Conservation (phyloP, 163 green algal species). For the Volvox carteri region DNA sequence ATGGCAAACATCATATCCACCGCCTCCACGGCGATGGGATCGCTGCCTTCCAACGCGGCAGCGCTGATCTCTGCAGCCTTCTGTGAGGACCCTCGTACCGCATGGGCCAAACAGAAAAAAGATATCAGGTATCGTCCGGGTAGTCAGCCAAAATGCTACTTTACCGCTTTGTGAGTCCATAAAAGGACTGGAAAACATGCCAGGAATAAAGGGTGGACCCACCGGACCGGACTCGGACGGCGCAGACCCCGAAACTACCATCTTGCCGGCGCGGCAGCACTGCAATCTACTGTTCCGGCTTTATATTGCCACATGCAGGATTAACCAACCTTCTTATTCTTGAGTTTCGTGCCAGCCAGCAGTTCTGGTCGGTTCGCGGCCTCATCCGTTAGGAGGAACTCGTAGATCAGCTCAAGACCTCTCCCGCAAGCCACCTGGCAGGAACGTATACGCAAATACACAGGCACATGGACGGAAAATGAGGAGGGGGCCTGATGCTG, state of each 20-base stretch:
- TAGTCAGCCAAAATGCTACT: too few relatives aligned
- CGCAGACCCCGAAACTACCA: too few relatives aligned
- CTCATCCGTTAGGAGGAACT: conserved; percentile 88
- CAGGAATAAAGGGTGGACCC: too few relatives aligned
- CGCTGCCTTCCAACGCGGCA: conserved; percentile 73
- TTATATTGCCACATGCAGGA: neutral
- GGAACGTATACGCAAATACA: neutral
- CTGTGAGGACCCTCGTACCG: too few relatives aligned
- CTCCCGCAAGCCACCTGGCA: conserved; percentile 87
- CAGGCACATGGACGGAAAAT: neutral
- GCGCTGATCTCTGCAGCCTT: conserved; percentile 77
- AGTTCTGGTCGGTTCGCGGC: conserved; percentile 59
- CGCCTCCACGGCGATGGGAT: conserved; percentile 82
- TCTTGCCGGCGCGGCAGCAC: too few relatives aligned
- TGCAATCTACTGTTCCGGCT: too few relatives aligned
- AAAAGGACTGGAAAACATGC: too few relatives aligned
- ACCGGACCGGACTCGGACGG: too few relatives aligned
- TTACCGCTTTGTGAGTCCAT: too few relatives aligned
- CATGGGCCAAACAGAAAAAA: too few relatives aligned
- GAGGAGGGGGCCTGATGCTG: too few relatives aligned
- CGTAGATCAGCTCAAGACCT: conserved; percentile 93
- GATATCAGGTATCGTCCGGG: too few relatives aligned
- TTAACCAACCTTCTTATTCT: conserved; percentile 29
- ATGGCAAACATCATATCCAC: conserved; percentile 94
- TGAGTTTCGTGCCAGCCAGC: conserved; percentile 14